Evolutionary conservation across 331 rosid species (phyloP), one percentile per base, ranked within the genome.

Genomic region (Malus hybrid): DNA sequence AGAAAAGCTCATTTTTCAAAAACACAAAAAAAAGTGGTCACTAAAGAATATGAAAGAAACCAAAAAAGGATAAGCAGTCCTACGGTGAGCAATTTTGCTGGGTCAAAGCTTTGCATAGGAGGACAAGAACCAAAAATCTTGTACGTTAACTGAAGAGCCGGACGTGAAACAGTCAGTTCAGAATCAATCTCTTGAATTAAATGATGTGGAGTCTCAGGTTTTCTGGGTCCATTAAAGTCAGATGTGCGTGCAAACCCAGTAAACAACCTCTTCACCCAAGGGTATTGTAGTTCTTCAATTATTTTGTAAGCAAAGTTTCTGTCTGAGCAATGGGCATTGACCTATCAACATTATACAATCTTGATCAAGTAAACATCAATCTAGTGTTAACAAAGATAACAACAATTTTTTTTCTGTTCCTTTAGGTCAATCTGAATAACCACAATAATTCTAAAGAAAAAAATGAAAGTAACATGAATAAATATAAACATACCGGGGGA

Each of bases 1-100:
- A 78, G 29, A 70, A 62, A 75, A 79, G 68, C 69, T 71, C 72
- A 76, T 68, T 57, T 63, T 5, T 1, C 39, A 54, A 74, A 24
- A 73, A 8, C 61, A 69, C 63, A 75, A n/a, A 73, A 36, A 66
- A 24, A 33, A 24, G 72, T 6, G 64, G 29, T 67, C 24, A 50
- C 68, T 65, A 39, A 29, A 67, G 65, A 46, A 71, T 32, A 48
- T 27, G 31, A 27, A 74, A 77, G 70, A 68, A 59, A n/a, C 33
- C 27, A 73, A 71, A 55, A 71, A 52, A 64, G 28, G 10, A 44
- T 31, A 64, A 66, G 54, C 72, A 36, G 28, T 74, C 97, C 83
- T 72, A 95, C 99, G 15, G 99, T 95, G 80, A 95, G 97, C 88
- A 95, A 80, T 80, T 95, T 95, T 33, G 99, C 97, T 19, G 99